These are phyloP conservation scores for Claviceps citrina DNA, from an alignment of 2,329 filamentous ascomycete species.

Conservation along the genomic window DNA sequence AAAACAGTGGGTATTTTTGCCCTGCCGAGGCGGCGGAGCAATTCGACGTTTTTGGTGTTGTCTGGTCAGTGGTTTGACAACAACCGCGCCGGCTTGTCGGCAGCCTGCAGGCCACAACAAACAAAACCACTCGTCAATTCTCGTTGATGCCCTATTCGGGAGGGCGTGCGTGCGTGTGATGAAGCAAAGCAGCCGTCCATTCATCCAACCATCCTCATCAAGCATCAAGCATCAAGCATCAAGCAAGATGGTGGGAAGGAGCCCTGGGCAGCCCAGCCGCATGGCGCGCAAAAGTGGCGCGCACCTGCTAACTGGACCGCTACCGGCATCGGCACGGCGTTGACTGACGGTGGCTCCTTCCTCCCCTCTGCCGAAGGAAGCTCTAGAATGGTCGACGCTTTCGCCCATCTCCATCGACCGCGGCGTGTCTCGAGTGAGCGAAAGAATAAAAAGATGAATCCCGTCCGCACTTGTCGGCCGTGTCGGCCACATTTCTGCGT, in stretches of 20 bases:
- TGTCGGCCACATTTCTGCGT: too few species aligned
- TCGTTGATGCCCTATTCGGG: not conserved
- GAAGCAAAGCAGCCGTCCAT: too few species aligned
- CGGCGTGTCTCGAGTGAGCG: constrained; percentile 8
- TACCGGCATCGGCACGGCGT: constrained; percentile 1
- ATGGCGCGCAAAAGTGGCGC: constrained; percentile 1
- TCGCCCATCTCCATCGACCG: constrained; percentile 7
- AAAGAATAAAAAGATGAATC: constrained; percentile 6
- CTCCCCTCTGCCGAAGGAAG: constrained; percentile 3
- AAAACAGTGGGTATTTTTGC: too few species aligned
- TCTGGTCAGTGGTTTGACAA: too few species aligned
- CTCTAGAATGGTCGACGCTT: constrained; percentile 6
- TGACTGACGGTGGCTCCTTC: constrained; percentile 5
- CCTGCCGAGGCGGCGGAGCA: too few species aligned
- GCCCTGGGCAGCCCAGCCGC: not conserved
- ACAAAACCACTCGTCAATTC: too few species aligned
- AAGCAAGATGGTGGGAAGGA: not conserved
- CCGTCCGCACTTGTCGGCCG: too few species aligned
- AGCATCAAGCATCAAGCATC: too few species aligned
- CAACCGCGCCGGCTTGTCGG: too few species aligned
- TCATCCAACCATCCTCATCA: too few species aligned
- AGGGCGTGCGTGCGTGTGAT: too few species aligned
- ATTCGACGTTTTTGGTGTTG: constrained; percentile 2
- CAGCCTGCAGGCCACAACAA: too few species aligned
- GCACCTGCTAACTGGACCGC: not conserved